phyloP scores from a whole-genome alignment of 2,329 filamentous ascomycete species.

The Corinectria fuckeliana region DNA sequence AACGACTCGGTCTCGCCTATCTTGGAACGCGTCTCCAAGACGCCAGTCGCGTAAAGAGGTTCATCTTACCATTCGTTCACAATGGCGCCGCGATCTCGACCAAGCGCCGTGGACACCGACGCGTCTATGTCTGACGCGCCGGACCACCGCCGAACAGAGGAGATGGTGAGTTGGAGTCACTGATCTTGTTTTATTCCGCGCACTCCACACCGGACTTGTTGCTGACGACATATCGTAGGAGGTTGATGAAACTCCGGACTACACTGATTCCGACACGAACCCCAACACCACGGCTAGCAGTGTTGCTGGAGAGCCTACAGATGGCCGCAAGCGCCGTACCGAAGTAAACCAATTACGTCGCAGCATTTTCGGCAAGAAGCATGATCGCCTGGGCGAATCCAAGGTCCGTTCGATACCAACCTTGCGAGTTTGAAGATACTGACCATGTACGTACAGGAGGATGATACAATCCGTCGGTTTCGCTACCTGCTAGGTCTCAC shows the following conservation, averaged over 20 bases:
- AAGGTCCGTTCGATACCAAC: conserved; percentile 66
- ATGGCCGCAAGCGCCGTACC: conserved; percentile 84
- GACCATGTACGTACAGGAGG: conserved; percentile 65
- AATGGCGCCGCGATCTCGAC: conserved; percentile 63
- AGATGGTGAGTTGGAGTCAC: conserved; percentile 52
- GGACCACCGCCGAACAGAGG: conserved; percentile 52
- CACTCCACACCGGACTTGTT: conserved; percentile 2
- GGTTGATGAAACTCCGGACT: conserved; percentile 70
- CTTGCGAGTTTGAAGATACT: conserved; percentile 9
- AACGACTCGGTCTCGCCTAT: conserved; percentile 14
- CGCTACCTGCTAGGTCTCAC: conserved; percentile 94
- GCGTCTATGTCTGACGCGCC: conserved; percentile 69
- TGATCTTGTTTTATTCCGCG: background rate
- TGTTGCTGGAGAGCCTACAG: conserved; percentile 76
- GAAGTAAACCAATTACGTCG: conserved; percentile 90
- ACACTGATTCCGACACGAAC: conserved; percentile 71
- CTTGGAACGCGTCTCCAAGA: conserved; percentile 54
- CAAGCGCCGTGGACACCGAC: conserved; percentile 62
- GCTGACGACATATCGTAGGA: conserved; percentile 50
- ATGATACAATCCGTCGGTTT: conserved; percentile 93
- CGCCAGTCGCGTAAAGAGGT: conserved; percentile 61
- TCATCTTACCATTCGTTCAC: conserved; percentile 39
- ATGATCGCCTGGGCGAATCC: conserved; percentile 87
- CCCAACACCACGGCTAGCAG: conserved; percentile 81
- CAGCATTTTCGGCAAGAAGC: conserved; percentile 93